Conservation (phyloP, 257 asterid genomes). For the Rauvolfia tetraphylla region DNA sequence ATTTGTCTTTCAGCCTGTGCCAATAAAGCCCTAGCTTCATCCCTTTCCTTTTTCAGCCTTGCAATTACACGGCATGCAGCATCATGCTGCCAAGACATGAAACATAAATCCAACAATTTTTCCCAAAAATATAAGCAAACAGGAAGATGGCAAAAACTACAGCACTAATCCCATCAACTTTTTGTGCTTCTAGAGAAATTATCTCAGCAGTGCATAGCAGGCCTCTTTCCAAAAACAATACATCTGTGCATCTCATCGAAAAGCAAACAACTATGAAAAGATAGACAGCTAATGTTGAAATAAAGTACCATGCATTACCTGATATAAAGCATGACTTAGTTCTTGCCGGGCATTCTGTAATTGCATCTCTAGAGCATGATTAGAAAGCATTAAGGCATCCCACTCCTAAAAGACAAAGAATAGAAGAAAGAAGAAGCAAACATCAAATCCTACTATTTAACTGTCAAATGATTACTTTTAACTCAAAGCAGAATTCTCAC, state of each 20-base stretch:
- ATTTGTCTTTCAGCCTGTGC: slow-evolving; percentile 87
- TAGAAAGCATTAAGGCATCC: slow-evolving; percentile 97
- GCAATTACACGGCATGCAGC: slow-evolving; percentile 99
- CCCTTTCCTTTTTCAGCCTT: slow-evolving; percentile 94
- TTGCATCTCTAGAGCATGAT: slow-evolving; percentile 91
- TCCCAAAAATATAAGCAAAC: background rate
- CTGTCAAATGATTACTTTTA: background rate
- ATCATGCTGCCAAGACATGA: slow-evolving; percentile 67
- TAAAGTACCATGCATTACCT: slow-evolving; percentile 41
- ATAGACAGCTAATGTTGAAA: background rate
- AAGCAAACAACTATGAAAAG: background rate
- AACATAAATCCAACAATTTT: slow-evolving; percentile 7
- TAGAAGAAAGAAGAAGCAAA: slow-evolving; percentile 1
- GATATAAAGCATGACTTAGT: slow-evolving; percentile 95
- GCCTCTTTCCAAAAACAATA: background rate
- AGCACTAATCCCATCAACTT: background rate
- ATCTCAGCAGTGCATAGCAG: background rate
- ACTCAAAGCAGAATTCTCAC: too few species aligned
- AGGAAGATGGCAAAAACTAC: background rate
- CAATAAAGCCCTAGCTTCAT: slow-evolving; percentile 79
- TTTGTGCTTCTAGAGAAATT: background rate
- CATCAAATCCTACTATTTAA: background rate
- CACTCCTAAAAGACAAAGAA: slow-evolving; percentile 57
- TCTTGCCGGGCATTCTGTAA: slow-evolving; percentile 95
- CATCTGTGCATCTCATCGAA: background rate